Evolutionary conservation across 345 rosid species (phyloP).

Genomic region (Eucalyptus erythrocorys): DNA sequence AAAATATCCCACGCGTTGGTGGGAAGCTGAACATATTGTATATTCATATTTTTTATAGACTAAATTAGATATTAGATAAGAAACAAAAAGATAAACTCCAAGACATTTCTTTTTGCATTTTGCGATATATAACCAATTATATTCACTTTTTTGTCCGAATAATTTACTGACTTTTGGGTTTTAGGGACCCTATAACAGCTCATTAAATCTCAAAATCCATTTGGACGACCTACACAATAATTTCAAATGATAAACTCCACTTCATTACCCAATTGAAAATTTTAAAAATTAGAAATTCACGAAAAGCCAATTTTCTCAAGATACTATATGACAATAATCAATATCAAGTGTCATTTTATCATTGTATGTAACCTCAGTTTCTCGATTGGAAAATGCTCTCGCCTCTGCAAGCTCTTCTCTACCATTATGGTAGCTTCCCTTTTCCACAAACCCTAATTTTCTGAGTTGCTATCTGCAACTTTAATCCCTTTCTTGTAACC

Average conservation of each 20-base stretch:
- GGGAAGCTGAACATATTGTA: neutral
- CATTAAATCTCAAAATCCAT: neutral
- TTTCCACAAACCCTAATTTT: too few relatives aligned
- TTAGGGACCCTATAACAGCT: neutral
- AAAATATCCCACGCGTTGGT: neutral
- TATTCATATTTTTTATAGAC: neutral
- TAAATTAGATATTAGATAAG: neutral
- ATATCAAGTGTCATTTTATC: too few relatives aligned
- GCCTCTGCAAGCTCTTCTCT: too few relatives aligned
- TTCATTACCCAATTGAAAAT: neutral
- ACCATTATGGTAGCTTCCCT: too few relatives aligned
- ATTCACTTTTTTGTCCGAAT: fast-evolving
- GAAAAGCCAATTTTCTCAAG: neutral
- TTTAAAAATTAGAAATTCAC: neutral
- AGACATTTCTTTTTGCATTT: neutral
- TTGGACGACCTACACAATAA: neutral
- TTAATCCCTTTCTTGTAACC: too few relatives aligned
- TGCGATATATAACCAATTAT: neutral
- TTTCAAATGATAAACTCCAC: neutral
- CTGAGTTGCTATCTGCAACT: too few relatives aligned
- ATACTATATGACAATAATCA: neutral
- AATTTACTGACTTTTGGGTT: neutral
- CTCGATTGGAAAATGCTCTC: too few relatives aligned
- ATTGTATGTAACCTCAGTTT: too few relatives aligned
- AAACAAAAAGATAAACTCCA: neutral